Evolutionary conservation across 257 asterid species (phyloP), one percentile per base, ranked within the genome.

Genomic region (Gardenia jasminoides): DNA sequence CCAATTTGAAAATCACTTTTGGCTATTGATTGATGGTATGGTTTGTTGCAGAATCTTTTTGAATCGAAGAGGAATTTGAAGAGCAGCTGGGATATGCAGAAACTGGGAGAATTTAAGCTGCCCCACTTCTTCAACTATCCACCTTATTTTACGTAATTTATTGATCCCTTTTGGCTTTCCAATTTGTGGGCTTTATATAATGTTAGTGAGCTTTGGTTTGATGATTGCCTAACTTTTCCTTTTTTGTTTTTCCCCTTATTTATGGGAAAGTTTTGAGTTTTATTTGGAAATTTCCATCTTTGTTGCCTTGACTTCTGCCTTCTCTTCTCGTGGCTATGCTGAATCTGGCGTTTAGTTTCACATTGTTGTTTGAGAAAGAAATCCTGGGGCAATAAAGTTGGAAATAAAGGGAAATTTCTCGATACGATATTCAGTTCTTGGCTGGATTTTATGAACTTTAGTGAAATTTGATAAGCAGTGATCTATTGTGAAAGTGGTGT

Each of bases 41-140:
- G 28, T 47, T 22, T 62, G 20, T 3, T 64, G 68, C 10, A 61
- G 74, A 47, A 61, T 56, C 19, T 17, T 56, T 19, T 56, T 47
- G 47, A 16, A 48, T 22, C 10, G 12, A 13, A 72, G 33, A 64
- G 36, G 31, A 46, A 70, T 30, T 70, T 47, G 62, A 10, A 74
- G 43, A 39, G 47, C 4, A 52, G 24, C 43, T 54, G 16, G 69
- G 74, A 33, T 33, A 82, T 82, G 85, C 82, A 82, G 79, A 82
- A 73, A 78, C 58, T 82, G 82, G 85, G 85, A 22, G 80, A 78
- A 56, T 82, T 84, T 79, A 84, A 84, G 82, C 76, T 81, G 46
- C 87, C 87, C 28, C 84, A 84, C 13, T 80, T 84, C 84, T 84
- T 84, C 82, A 84, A 77, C 52, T 84, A 84, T 61, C 87, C 87